These are phyloP conservation scores for Sabuloglossum arenarium DNA, from an alignment of 495 filamentous ascomycete species.

Conservation along the genomic window DNA sequence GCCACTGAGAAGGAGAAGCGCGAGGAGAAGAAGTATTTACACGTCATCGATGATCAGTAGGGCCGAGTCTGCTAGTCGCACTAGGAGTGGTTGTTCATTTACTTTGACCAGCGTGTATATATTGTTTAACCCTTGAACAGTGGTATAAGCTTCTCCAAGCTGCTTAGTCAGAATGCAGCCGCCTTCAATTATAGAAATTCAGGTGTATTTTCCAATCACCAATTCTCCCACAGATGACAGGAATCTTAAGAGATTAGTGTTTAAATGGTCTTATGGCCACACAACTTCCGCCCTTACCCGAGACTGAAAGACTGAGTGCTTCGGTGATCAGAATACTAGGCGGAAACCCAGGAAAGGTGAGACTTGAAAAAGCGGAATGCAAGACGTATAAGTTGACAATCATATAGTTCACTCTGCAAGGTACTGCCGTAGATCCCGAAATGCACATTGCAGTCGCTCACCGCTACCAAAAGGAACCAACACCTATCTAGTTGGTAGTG, in stretches of 20 bases:
- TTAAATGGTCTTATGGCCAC: conserved; percentile 21
- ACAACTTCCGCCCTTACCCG: conserved; percentile 31
- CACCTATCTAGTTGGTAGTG: conserved; percentile 67
- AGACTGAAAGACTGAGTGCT: conserved; percentile 43
- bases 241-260: too few species aligned
- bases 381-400: not conserved
- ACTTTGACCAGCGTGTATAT: not conserved
- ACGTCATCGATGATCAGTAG: conserved; percentile 74
- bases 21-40: conserved; percentile 91
- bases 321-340: conserved; percentile 54
- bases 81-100: not conserved
- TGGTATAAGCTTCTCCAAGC: not conserved
- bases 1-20: conserved; percentile 82
- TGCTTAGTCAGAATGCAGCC: not conserved
- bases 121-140: not conserved
- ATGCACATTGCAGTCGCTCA: not conserved
- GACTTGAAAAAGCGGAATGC: conserved; percentile 1
- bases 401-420: conserved; percentile 27
- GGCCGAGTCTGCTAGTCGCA: not conserved
- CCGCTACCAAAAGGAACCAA: conserved; percentile 41
- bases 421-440: conserved; percentile 7
- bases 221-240: too few species aligned
- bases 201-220: too few species aligned
- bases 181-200: too few species aligned
- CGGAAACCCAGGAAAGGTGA: conserved; percentile 61